Conservation (phyloP, 129 eudicot genomes). For the Arctium lappa region DNA sequence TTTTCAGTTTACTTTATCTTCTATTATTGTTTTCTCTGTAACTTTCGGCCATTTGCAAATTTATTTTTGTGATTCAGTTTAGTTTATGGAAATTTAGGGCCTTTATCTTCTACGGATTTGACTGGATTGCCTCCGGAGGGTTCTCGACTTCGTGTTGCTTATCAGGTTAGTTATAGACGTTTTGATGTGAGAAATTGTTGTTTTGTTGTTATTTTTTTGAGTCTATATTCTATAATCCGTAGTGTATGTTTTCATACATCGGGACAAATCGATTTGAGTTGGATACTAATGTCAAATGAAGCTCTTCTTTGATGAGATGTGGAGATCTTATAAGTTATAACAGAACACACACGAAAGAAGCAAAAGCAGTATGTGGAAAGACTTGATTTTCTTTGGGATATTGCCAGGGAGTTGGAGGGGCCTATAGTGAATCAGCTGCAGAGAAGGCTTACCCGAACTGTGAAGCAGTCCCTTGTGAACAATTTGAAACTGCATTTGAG, state of each 20-base stretch:
- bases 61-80: not conserved
- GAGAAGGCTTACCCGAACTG: constrained; percentile 92
- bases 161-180: constrained; percentile 45
- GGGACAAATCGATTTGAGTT: not conserved
- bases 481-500: constrained; percentile 88
- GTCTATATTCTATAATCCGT: not conserved
- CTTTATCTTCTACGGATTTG: constrained; percentile 59
- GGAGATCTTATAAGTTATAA: not conserved
- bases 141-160: constrained; percentile 89
- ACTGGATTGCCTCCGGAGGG: constrained; percentile 50
- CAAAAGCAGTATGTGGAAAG: not conserved
- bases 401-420: constrained; percentile 88
- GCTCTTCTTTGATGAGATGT: not conserved
- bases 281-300: not conserved
- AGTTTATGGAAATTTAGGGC: constrained; percentile 39
- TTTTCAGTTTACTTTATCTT: not conserved
- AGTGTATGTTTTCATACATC: not conserved
- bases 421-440: constrained; percentile 90
- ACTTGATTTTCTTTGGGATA: not conserved
- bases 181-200: constrained; percentile 1
- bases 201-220: not conserved
- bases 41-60: not conserved
- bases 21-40: not conserved
- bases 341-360: not conserved
- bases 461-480: constrained; percentile 96